phyloP scores from a whole-genome alignment of 2,329 filamentous ascomycete genomes.

The Ophiostoma himal-ulmi region DNA sequence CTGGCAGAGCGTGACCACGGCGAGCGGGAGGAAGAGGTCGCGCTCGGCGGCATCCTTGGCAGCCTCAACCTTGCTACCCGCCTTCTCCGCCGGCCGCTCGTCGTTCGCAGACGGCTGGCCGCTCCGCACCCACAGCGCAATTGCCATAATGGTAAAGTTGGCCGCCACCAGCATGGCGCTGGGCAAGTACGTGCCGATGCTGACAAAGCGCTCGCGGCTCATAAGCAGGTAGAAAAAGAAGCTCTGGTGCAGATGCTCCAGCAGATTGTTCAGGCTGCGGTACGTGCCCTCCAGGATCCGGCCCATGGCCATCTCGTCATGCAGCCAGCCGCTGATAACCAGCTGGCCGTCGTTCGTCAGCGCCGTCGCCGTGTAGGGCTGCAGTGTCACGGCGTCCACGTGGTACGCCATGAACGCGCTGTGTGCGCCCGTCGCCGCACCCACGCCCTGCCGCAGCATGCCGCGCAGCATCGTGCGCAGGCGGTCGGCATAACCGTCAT shows the following conservation, averaged over 20 bases:
- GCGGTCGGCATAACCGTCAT: conserved; percentile 76
- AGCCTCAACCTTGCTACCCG: conserved; percentile 27
- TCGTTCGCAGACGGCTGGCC: conserved; percentile 46
- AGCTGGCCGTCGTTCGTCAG: conserved; percentile 39
- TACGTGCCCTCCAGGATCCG: conserved; percentile 85
- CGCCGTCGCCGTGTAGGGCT: conserved; percentile 52
- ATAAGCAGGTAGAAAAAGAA: conserved; percentile 99
- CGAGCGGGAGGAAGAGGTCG: conserved; percentile 65
- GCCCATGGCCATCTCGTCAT: conserved; percentile 95
- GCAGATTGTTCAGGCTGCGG: conserved; percentile 87
- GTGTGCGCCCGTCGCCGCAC: conserved; percentile 83
- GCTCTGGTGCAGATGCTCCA: conserved; percentile 95
- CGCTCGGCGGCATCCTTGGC: conserved; percentile 46
- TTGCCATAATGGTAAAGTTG: conserved; percentile 93
- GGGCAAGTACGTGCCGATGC: conserved; percentile 93
- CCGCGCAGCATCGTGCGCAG: conserved; percentile 84
- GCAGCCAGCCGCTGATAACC: conserved; percentile 71
- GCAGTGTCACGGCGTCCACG: conserved; percentile 89
- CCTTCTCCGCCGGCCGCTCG: conserved; percentile 24
- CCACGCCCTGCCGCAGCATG: conserved; percentile 86
- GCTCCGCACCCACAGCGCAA: conserved; percentile 88
- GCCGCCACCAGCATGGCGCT: conserved; percentile 95
- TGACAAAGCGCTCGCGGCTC: conserved; percentile 87
- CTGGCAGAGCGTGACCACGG: conserved; percentile 66
- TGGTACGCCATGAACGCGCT: conserved; percentile 97